These are phyloP conservation scores for Tephrocybe sp. DNA, from an alignment of 768 basidiomycete genomes.

Conservation along the genomic window DNA sequence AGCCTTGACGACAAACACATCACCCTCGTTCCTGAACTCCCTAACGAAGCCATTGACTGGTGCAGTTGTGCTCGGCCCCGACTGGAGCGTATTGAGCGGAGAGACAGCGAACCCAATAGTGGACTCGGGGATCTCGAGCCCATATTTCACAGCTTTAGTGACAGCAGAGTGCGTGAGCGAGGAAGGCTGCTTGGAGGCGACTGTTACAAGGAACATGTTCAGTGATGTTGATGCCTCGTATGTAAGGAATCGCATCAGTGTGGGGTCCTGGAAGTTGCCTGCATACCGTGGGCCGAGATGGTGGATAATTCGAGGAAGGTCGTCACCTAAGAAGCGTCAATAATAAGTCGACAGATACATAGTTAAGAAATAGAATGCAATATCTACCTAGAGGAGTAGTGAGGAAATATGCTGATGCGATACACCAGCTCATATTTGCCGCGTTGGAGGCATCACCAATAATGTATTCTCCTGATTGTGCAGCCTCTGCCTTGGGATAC, in stretches of 20 bases:
- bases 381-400: conserved; percentile 63
- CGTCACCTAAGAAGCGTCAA: conserved; percentile 50
- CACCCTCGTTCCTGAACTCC: conserved; percentile 40
- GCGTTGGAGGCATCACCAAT: conserved; percentile 54
- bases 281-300: conserved; percentile 81
- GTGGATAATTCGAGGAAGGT: conserved; percentile 72
- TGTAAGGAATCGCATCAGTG: conserved; percentile 73
- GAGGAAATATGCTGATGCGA: conserved; percentile 66
- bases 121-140: conserved; percentile 40
- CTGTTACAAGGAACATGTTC: conserved; percentile 68
- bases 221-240: conserved; percentile 85
- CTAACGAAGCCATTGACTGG: conserved; percentile 18
- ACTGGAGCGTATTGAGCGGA: conserved; percentile 27
- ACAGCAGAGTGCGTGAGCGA: conserved; percentile 32
- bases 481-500: conserved; percentile 56
- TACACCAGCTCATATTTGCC: conserved; percentile 61
- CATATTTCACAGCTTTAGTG: conserved; percentile 51
- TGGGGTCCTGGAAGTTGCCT: conserved; percentile 72
- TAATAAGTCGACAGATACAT: neutral
- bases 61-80: conserved; percentile 16
- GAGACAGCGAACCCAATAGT: conserved; percentile 41
- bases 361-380: too few species aligned
- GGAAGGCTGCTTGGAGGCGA: conserved; percentile 34
- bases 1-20: conserved; percentile 61
- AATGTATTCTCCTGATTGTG: conserved; percentile 41